These are phyloP conservation scores for Aspergillus melleus DNA, from an alignment of 2,329 filamentous ascomycete species.

Conservation along the genomic window DNA sequence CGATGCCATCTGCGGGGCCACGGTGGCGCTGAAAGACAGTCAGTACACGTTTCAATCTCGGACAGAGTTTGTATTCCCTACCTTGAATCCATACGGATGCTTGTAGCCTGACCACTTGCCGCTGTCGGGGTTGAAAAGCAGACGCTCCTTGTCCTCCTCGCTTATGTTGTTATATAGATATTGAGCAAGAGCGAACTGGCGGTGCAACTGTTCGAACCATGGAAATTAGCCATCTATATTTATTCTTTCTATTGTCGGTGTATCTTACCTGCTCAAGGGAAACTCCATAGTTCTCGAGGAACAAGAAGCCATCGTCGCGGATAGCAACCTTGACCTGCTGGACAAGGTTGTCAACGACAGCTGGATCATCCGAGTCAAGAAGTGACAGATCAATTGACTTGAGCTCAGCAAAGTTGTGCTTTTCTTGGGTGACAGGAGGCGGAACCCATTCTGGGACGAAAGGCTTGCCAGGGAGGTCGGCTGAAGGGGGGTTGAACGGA, in stretches of 20 bases:
- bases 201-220: slow-evolving; percentile 39
- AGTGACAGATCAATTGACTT: slow-evolving; percentile 47
- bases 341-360: slow-evolving; percentile 46
- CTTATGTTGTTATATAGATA: slow-evolving; percentile 53
- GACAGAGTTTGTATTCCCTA: slow-evolving; percentile 12
- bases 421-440: slow-evolving; percentile 48
- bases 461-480: slow-evolving; percentile 42
- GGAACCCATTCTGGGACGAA: slow-evolving; percentile 45
- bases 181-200: slow-evolving; percentile 53
- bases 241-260: too few species aligned
- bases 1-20: slow-evolving; percentile 50
- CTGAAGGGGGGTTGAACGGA: slow-evolving; percentile 44
- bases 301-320: slow-evolving; percentile 48
- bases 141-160: slow-evolving; percentile 50
- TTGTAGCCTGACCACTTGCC: slow-evolving; percentile 56
- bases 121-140: slow-evolving; percentile 50
- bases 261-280: slow-evolving; percentile 43
- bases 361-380: slow-evolving; percentile 44
- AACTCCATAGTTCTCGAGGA: slow-evolving; percentile 53
- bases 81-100: slow-evolving; percentile 49
- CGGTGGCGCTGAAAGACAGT: slow-evolving; percentile 36
- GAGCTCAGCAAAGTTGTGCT: slow-evolving; percentile 46
- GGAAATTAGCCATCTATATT: neutral
- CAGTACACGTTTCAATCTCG: neutral
- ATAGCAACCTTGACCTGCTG: slow-evolving; percentile 46